These are phyloP conservation scores for Setomelanomma holmii DNA, from an alignment of 2,329 filamentous ascomycete species.

Conservation along the genomic window DNA sequence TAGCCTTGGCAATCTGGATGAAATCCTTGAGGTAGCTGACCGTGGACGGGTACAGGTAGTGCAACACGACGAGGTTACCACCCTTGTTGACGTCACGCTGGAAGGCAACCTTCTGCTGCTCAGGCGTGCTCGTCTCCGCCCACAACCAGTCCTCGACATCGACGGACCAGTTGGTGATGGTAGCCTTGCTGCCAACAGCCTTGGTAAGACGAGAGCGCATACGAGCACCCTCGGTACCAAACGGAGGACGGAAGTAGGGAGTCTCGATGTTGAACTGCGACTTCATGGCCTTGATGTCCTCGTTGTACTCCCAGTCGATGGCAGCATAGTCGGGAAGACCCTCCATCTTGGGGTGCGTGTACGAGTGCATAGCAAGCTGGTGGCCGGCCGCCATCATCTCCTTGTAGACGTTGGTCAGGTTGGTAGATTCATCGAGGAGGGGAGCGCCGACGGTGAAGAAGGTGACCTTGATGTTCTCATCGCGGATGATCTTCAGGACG, in stretches of 20 bases:
- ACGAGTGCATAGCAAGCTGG: constrained; percentile 73
- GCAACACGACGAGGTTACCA: constrained; percentile 71
- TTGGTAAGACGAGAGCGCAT: constrained; percentile 68
- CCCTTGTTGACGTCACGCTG: constrained; percentile 67
- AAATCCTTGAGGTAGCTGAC: constrained; percentile 70
- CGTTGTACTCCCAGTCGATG: constrained; percentile 69
- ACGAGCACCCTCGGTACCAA: constrained; percentile 71
- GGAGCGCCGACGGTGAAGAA: constrained; percentile 75
- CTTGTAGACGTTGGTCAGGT: constrained; percentile 68
- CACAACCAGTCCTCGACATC: constrained; percentile 76
- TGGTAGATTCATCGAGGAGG: constrained; percentile 64
- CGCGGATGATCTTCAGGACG: constrained; percentile 67
- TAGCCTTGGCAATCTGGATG: constrained; percentile 68
- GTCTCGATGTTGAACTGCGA: constrained; percentile 44
- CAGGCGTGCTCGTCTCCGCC: constrained; percentile 66
- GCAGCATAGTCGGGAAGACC: constrained; percentile 59
- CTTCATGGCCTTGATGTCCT: constrained; percentile 61
- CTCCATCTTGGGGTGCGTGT: constrained; percentile 73
- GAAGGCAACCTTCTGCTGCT: constrained; percentile 72
- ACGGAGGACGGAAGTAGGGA: constrained; percentile 72
- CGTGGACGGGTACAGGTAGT: constrained; percentile 71
- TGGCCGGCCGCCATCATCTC: constrained; percentile 69
- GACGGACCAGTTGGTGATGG: constrained; percentile 72
- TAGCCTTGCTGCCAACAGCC: constrained; percentile 54
- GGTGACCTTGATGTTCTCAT: constrained; percentile 69